Conservation (phyloP, 2,329 filamentous ascomycete genomes). For the Talaromyces sp. region DNA sequence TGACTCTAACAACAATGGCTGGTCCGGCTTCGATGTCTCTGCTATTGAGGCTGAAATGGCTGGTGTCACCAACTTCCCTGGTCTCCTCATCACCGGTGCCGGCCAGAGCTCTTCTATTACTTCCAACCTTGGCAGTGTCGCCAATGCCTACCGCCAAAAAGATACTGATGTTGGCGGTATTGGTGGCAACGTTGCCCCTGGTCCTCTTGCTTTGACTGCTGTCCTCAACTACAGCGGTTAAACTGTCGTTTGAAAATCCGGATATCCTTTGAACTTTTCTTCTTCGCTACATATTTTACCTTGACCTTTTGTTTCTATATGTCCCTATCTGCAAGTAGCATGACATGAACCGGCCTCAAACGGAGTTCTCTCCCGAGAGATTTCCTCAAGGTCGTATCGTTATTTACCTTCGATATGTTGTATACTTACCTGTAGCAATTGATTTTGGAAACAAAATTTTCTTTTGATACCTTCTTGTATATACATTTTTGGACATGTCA, state of each 20-base stretch:
- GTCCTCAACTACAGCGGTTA: slow-evolving; percentile 26
- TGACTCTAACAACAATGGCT: slow-evolving; percentile 27
- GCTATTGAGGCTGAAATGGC: slow-evolving; percentile 31
- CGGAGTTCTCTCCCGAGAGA: background rate
- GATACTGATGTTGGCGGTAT: slow-evolving; percentile 26
- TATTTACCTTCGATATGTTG: slow-evolving; percentile 1
- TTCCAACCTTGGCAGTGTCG: slow-evolving; percentile 18
- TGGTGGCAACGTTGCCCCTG: slow-evolving; percentile 24
- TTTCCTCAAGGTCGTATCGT: background rate
- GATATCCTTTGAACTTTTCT: background rate
- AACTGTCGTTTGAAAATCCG: slow-evolving; percentile 11
- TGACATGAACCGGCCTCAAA: background rate
- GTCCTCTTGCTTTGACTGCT: slow-evolving; percentile 30
- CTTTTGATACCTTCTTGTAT: slow-evolving; percentile 8
- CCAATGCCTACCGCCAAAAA: slow-evolving; percentile 31
- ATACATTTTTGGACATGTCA: slow-evolving; percentile 7
- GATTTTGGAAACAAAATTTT: slow-evolving; percentile 7
- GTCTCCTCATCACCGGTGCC: slow-evolving; percentile 35
- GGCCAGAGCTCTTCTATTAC: slow-evolving; percentile 28
- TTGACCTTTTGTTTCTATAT: slow-evolving; percentile 6
- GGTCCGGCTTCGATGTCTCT: slow-evolving; percentile 39
- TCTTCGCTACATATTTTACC: slow-evolving; percentile 8
- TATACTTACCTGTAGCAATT: slow-evolving; percentile 10
- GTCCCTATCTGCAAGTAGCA: background rate
- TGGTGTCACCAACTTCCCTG: slow-evolving; percentile 24